Evolutionary conservation across 345 rosid species (phyloP), one percentile per base, ranked within the genome.

Genomic region (Moricandia moricandioides): DNA sequence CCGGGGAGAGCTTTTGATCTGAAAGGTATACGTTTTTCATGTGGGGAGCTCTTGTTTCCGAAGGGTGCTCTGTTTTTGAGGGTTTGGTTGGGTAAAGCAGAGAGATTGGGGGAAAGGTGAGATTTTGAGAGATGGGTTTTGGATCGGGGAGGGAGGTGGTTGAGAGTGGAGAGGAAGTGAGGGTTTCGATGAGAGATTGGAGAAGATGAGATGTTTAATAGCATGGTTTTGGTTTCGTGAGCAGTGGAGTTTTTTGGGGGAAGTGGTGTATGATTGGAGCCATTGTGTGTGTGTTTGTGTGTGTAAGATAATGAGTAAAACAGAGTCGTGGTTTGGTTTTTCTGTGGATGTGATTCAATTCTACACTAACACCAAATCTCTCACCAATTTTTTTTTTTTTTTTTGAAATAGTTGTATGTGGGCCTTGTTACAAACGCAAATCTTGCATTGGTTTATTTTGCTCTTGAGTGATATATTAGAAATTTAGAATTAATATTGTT

Each of bases 181-280:
- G 77, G 79, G 16, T 86, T 70, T 5, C 80, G 65, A 69, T 83
- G 82, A 57, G 89, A 84, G n/a, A 84, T 80, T 52, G 84, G 81
- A 57, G 84, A 82, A 27, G 86, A 64, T 7, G 92, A 83, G 82
- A 87, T 80, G 81, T 83, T 83, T 73, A 85, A 75, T 29, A 89
- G 79, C 98, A 93, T 93, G 88, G 90, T 72, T 82, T 69, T 93
- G 88, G 90, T 72, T 82, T 71, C 73, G 67, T 29, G 51, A 26
- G 64, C 1, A 52, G 18, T 26, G 57, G 57, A 43, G 67, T 81
- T 73, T 78, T 69, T 82, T 49, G 56, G 77, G 16, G 35, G 47
- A 52, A 65, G 51, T 81, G 69, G 80, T 79, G 81, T 79, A 26
- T 45, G 52, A 77, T 70, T 12, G 27, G 43, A 77, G 70, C 75